Conservation (phyloP, 306 rosid genomes). For the Medicago truncatula region MtrunA17r5.0-ANR NC_053043.1:41565501-41566000, state of each 20-base stretch:
- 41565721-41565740: slow-evolving; percentile 51
- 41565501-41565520: slow-evolving; percentile 53
- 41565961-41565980: slow-evolving; percentile 91
- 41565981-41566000: slow-evolving; percentile 83
- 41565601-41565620: slow-evolving; percentile 76
- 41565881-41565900: slow-evolving; percentile 76
- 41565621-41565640: slow-evolving; percentile 97
- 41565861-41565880: slow-evolving; percentile 87
- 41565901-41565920: slow-evolving; percentile 69
- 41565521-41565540: slow-evolving; percentile 71
- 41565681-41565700: slow-evolving; percentile 92
- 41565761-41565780: slow-evolving; percentile 58
- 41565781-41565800: slow-evolving; percentile 63
- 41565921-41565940: slow-evolving; percentile 68
- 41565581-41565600: slow-evolving; percentile 75
- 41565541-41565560: slow-evolving; percentile 61
- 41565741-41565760: slow-evolving; percentile 46
- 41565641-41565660: slow-evolving; percentile 45
- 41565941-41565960: slow-evolving; percentile 79
- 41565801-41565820: slow-evolving; percentile 64
- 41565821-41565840: slow-evolving; percentile 80
- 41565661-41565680: slow-evolving; percentile 66
- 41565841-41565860: slow-evolving; percentile 86
- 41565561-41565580: slow-evolving; percentile 68
- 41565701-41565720: slow-evolving; percentile 64